A percentile compares a stretch with the other conserved stretches of the same genome.
Conservation (phyloP, 1,284 basidiomycete species). For the Microbotryomycetes sp. region DNA sequence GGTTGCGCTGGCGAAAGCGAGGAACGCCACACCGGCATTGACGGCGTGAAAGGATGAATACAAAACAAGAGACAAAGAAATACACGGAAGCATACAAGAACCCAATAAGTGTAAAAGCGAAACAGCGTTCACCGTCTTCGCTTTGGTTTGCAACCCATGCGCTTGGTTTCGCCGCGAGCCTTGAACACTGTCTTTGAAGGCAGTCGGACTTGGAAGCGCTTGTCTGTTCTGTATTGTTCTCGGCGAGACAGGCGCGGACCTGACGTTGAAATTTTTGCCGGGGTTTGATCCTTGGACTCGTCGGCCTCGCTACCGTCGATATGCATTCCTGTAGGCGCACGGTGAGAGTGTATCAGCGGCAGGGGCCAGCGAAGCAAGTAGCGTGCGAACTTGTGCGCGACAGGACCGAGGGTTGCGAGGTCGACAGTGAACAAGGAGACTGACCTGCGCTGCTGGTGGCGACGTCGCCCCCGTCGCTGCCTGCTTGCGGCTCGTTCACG, state of each 20-base stretch:
- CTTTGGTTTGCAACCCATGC: slow-evolving; percentile 28
- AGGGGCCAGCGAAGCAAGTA: too few relatives aligned
- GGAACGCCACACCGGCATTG: too few relatives aligned
- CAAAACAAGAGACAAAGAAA: too few relatives aligned
- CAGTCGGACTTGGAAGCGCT: slow-evolving; percentile 23
- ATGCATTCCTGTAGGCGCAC: slow-evolving; percentile 8
- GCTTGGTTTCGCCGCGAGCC: slow-evolving; percentile 18
- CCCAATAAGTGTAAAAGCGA: too few relatives aligned
- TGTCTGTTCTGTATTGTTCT: slow-evolving; percentile 21
- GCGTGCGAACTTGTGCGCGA: too few relatives aligned
- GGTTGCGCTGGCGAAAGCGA: too few relatives aligned
- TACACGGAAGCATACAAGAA: too few relatives aligned
- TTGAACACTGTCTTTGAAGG: slow-evolving; percentile 23
- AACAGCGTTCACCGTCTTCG: slow-evolving; percentile 59
- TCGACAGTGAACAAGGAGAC: not conserved
- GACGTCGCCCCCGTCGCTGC: not conserved
- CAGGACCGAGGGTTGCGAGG: not conserved
- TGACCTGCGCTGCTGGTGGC: slow-evolving; percentile 6
- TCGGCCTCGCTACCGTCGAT: slow-evolving; percentile 7
- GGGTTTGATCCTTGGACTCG: not conserved
- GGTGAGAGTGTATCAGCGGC: not conserved
- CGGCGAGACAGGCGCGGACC: slow-evolving; percentile 25
- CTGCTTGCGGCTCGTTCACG: too few relatives aligned
- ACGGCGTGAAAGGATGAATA: too few relatives aligned
- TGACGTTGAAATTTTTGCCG: slow-evolving; percentile 23